These are phyloP conservation scores for Corchorus capsularis DNA, from an alignment of 345 rosid genomes.

Conservation along the genomic window DNA sequence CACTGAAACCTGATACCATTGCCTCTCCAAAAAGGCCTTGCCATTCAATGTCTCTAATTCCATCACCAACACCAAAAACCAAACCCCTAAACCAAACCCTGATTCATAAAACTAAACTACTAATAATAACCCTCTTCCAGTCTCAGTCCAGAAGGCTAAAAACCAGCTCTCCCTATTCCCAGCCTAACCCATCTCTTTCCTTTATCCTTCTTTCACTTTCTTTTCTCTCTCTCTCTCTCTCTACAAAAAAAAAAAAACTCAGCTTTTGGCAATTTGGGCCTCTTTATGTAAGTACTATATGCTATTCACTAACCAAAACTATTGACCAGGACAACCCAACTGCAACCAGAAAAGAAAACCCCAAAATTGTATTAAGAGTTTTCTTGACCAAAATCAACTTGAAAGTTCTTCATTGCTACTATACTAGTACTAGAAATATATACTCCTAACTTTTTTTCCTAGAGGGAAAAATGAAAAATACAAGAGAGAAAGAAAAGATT, in stretches of 20 bases:
- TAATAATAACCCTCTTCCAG: neutral
- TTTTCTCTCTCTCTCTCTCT: neutral
- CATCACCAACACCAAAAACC: neutral
- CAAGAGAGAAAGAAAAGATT: conserved; percentile 3
- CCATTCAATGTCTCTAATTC: conserved; percentile 18
- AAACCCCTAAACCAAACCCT: conserved; percentile 10
- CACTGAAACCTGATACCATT: conserved; percentile 40
- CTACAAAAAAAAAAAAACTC: conserved; percentile 13
- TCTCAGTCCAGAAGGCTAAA: conserved; percentile 12
- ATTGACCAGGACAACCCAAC: conserved; percentile 23
- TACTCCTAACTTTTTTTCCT: too few species aligned
- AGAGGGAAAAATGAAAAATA: conserved; percentile 6
- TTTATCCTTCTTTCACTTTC: neutral
- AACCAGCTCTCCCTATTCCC: conserved; percentile 8
- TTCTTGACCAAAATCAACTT: conserved; percentile 21
- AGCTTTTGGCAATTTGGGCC: conserved; percentile 37
- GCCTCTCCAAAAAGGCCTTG: conserved; percentile 39
- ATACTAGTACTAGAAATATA: neutral
- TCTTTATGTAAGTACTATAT: conserved; percentile 15
- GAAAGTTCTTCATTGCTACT: neutral
- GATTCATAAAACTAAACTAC: neutral
- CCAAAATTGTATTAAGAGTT: conserved; percentile 15
- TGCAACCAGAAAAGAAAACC: conserved; percentile 14
- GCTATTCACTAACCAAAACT: conserved; percentile 4
- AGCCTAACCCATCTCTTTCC: conserved; percentile 53